Conservation (phyloP, 176 grass and related monocot genomes). For the Microstegium vimineum region DNA sequence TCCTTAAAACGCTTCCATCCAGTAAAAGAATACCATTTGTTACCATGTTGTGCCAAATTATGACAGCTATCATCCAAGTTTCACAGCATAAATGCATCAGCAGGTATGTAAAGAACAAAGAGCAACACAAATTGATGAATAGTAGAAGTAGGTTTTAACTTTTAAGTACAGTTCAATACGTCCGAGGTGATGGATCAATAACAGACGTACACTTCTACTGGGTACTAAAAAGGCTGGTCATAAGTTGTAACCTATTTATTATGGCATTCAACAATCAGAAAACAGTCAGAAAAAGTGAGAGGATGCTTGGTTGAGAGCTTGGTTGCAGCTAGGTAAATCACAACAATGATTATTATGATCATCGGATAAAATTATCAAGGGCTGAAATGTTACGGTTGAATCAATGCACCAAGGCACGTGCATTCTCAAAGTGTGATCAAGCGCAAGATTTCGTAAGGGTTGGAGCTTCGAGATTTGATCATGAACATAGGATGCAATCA, state of each 20-base stretch:
- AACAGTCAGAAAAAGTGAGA: background rate
- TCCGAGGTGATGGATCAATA: background rate
- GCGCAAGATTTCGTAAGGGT: background rate
- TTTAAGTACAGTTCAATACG: background rate
- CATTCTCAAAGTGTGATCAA: constrained; percentile 6
- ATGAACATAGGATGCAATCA: background rate
- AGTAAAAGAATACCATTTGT: background rate
- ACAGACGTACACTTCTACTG: background rate
- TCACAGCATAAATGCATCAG: background rate
- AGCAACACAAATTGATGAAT: background rate
- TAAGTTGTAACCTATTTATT: background rate
- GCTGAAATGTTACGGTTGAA: background rate
- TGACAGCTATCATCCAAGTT: background rate
- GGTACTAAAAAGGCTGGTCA: background rate
- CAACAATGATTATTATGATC: background rate
- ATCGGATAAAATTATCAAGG: background rate
- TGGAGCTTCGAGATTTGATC: background rate
- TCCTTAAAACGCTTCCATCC: background rate
- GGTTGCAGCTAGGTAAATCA: background rate
- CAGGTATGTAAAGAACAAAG: background rate
- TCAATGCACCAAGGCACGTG: background rate
- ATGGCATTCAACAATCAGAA: background rate
- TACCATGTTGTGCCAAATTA: background rate
- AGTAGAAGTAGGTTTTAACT: background rate
- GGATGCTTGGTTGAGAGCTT: background rate